These are phyloP conservation scores for Aquilaria agallochum DNA, from an alignment of 441 rosid genomes.

Conservation along the genomic window DNA sequence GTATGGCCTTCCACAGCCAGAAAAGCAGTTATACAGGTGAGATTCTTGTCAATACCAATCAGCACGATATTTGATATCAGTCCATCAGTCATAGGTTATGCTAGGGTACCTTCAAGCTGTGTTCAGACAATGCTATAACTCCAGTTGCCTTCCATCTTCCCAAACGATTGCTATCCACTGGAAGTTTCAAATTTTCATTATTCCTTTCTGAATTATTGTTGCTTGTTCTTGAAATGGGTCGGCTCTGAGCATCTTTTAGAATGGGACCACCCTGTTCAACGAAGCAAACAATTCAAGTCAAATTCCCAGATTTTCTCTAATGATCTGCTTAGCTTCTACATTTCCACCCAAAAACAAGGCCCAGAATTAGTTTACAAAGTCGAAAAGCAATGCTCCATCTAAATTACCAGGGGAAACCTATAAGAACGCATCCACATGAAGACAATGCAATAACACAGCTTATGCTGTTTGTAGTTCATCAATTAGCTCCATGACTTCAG, in stretches of 20 bases:
- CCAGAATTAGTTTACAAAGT: no score
- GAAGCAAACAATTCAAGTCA: conserved; percentile 12
- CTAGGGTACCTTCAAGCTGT: conserved; percentile 60
- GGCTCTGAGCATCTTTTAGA: conserved; percentile 54
- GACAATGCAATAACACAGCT: no score
- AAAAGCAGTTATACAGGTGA: conserved; percentile 16
- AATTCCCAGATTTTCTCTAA: conserved; percentile 3
- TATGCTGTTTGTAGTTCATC: no score
- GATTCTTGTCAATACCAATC: neutral
- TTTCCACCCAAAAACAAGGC: neutral
- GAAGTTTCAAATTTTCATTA: conserved; percentile 23
- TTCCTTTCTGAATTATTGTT: conserved; percentile 14
- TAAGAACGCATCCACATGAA: no score
- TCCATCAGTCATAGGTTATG: neutral
- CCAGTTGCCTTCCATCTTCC: conserved; percentile 81
- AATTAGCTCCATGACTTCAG: no score
- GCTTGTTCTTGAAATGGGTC: conserved; percentile 43
- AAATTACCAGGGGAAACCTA: no score
- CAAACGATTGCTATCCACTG: conserved; percentile 43
- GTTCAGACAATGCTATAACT: conserved; percentile 63
- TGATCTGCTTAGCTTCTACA: conserved; percentile 1
- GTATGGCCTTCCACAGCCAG: conserved; percentile 54
- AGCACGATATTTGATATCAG: no score
- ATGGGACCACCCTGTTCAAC: conserved; percentile 67
- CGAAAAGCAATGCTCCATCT: no score